Percentiles rank a stretch among this genome's conserved stretches.
Evolutionary conservation across 495 filamentous ascomycete species (phyloP).

Genomic region (Lophiostoma macrostomum): DNA sequence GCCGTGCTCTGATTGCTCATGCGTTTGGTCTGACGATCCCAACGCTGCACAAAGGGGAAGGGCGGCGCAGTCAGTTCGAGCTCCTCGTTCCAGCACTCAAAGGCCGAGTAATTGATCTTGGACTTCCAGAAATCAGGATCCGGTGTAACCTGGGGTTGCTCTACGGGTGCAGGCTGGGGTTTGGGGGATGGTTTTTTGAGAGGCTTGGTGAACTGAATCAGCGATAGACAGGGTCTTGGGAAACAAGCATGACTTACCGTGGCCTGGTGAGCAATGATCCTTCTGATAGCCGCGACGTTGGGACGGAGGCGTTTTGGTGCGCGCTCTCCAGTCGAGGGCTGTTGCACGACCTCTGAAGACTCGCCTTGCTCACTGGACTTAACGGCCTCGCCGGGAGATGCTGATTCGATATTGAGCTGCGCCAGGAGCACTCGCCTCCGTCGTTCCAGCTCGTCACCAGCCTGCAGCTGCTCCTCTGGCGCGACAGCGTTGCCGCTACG

Average conservation of each 20-base stretch:
- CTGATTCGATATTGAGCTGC: background rate
- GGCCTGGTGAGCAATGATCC: constrained; percentile 7
- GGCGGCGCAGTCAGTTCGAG: constrained; percentile 70
- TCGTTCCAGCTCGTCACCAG: constrained; percentile 2
- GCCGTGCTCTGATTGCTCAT: constrained; percentile 35
- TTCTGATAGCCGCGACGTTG: background rate
- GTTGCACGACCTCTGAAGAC: background rate
- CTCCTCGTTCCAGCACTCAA: constrained; percentile 78
- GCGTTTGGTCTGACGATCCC: constrained; percentile 59
- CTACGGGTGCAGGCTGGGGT: background rate
- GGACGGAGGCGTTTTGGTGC: constrained; percentile 4
- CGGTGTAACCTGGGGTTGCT: background rate
- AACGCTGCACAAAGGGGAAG: constrained; percentile 86
- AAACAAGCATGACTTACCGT: background rate
- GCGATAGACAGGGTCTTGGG: background rate
- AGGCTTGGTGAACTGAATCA: background rate
- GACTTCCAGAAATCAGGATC: constrained; percentile 60
- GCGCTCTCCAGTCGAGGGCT: background rate
- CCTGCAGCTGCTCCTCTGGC: background rate
- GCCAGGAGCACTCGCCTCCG: constrained; percentile 3
- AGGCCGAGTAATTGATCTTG: constrained; percentile 69
- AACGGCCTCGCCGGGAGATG: background rate
- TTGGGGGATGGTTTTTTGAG: background rate
- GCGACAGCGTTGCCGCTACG: background rate
- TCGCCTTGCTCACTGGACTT: too few relatives aligned